phyloP scores from a whole-genome alignment of 768 basidiomycete genomes.

The Porphyrellus cyaneotinctus region DNA sequence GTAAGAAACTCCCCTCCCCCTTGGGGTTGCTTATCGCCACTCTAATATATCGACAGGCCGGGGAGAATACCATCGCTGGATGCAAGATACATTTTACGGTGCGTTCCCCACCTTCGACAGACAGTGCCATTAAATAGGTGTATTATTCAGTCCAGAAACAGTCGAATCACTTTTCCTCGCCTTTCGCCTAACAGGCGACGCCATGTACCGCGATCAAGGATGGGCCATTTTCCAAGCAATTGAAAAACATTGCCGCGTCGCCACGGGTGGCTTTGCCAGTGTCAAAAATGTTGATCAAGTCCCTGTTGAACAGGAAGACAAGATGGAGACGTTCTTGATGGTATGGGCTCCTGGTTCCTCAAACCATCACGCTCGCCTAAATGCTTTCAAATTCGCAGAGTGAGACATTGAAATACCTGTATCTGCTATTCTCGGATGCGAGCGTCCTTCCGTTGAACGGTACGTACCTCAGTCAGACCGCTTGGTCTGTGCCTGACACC shows the following conservation, averaged over 20 bases:
- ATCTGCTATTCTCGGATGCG: slow-evolving; percentile 76
- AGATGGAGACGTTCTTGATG: slow-evolving; percentile 96
- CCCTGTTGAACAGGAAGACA: slow-evolving; percentile 68
- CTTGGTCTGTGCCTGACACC: slow-evolving; percentile 6
- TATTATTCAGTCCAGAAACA: slow-evolving; percentile 74
- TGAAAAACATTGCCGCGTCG: slow-evolving; percentile 71
- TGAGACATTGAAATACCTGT: slow-evolving; percentile 90
- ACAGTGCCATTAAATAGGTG: not conserved
- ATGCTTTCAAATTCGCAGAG: slow-evolving; percentile 43
- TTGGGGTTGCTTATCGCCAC: not conserved
- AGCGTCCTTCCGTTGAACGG: slow-evolving; percentile 68
- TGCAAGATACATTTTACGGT: slow-evolving; percentile 90
- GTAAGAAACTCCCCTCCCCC: slow-evolving; percentile 34
- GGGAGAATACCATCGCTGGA: slow-evolving; percentile 52
- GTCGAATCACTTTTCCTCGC: slow-evolving; percentile 92
- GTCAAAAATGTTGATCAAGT: slow-evolving; percentile 81
- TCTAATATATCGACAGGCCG: slow-evolving; percentile 18
- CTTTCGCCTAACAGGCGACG: slow-evolving; percentile 83
- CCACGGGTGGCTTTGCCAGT: slow-evolving; percentile 80
- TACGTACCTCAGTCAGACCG: slow-evolving; percentile 37
- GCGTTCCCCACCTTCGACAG: slow-evolving; percentile 14
- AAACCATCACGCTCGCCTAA: not conserved
- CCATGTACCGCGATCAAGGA: slow-evolving; percentile 73
- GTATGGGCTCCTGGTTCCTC: slow-evolving; percentile 37
- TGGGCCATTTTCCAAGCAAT: slow-evolving; percentile 92